These are phyloP conservation scores for Chondrus crispus DNA, from an alignment of 23 red algal genomes.

Conservation along the genomic window DNA sequence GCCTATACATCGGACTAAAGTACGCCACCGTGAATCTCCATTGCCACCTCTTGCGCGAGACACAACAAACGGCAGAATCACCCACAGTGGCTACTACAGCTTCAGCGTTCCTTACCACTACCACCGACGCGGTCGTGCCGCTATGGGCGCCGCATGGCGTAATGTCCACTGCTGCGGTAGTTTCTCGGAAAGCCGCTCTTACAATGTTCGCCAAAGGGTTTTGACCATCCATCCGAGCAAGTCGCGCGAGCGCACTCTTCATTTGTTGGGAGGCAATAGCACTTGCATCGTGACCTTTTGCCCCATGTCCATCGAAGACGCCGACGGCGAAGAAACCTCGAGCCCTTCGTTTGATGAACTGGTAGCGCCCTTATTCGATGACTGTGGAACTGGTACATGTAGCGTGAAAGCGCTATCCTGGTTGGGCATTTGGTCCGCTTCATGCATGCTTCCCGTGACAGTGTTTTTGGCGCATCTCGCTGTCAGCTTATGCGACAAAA, in stretches of 20 bases:
- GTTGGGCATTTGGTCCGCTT: constrained; percentile 12
- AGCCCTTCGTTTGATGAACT: too few relatives aligned
- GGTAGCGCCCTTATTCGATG: too few relatives aligned
- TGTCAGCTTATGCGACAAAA: not conserved
- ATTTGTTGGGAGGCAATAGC: not conserved
- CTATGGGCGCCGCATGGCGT: not conserved
- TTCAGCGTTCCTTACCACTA: constrained; percentile 14
- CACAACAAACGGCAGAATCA: constrained; percentile 31
- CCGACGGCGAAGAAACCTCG: constrained; percentile 43
- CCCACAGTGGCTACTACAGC: constrained; percentile 22
- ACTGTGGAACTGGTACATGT: not conserved
- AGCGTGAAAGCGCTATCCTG: constrained; percentile 28
- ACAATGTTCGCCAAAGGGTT: not conserved
- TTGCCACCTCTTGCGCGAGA: not conserved
- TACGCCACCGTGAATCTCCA: not conserved
- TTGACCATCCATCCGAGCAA: not conserved
- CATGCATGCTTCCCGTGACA: constrained; percentile 12
- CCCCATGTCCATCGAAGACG: constrained; percentile 36
- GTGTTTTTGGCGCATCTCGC: not conserved
- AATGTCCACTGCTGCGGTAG: not conserved
- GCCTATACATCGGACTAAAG: constrained; percentile 42
- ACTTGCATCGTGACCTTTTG: constrained; percentile 15
- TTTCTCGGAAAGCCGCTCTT: constrained; percentile 1
- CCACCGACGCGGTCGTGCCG: constrained; percentile 28
- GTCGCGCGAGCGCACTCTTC: not conserved